Evolutionary conservation across 495 filamentous ascomycete species (phyloP), one percentile per base, ranked within the genome.

Genomic region (Neurospora sp.): DNA sequence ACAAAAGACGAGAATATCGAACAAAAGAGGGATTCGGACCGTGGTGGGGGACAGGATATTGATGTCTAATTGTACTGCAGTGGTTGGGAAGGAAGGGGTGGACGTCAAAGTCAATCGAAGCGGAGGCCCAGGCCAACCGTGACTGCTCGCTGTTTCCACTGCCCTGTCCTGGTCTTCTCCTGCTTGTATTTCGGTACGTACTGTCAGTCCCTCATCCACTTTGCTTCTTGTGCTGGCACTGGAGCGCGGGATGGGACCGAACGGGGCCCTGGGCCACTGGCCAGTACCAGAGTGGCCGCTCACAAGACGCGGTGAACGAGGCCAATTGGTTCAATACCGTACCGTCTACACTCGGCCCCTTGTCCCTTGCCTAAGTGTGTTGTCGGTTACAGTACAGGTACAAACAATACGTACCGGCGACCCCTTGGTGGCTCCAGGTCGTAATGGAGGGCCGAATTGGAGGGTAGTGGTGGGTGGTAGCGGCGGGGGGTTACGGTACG

Each of bases 41-140:
- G 75, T 77, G 77, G 78, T 80, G 78, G 78, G 78, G 78, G 77
- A 77, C 71, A 65, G 73, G 75, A 75, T 77, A 76, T 76, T 75
- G 75, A 78, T 80, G 78, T 80, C 77, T 78, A 79, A 76, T 78
- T 77, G 75, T 77, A 75, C 53, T 65, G 53, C 27, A 61, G 53
- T 61, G 53, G 53, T 65, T 35, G 22, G 53, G 14, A 65, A 35
- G 53, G 53, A 37, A 61, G 53, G 14, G 53, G 75, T 68, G 68
- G 74, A 73, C 73, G 70, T 70, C 59, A 68, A 70, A 71, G 53
- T 65, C 47, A 42, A 70, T 45, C 10, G 68, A 69, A 47, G 71
- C 37, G 69, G 74, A 69, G 70, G 72, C 73, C 71, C 75, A 71
- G 74, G 73, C 73, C 74, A 69, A 70, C 70, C 65, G 70, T 69